Conservation (phyloP, 306 rosid genomes). For the Pyrus pyrifolia region DNA sequence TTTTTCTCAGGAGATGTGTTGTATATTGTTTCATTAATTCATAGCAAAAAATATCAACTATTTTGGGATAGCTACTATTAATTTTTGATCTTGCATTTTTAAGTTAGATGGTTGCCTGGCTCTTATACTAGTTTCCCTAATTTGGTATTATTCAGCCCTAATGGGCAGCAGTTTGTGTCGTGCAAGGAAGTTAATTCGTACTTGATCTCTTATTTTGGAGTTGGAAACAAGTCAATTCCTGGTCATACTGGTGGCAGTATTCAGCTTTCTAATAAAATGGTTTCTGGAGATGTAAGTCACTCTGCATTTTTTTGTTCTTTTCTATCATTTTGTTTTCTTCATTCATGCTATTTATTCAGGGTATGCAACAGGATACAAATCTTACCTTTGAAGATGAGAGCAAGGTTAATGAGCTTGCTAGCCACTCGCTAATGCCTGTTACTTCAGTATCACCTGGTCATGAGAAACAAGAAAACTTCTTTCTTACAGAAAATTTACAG, state of each 20-base stretch:
- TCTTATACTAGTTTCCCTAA: slow-evolving; percentile 32
- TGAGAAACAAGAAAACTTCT: slow-evolving; percentile 23
- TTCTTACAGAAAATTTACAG: slow-evolving; percentile 5
- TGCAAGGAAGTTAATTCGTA: slow-evolving; percentile 60
- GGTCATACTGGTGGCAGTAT: slow-evolving; percentile 27
- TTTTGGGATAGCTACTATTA: neutral
- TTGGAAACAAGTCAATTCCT: slow-evolving; percentile 21
- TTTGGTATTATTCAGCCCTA: slow-evolving; percentile 61
- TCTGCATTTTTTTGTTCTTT: neutral
- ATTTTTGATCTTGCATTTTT: slow-evolving; percentile 11
- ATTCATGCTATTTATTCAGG: slow-evolving; percentile 9
- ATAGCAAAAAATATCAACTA: neutral
- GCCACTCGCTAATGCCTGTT: slow-evolving; percentile 15
- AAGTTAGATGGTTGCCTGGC: slow-evolving; percentile 9
- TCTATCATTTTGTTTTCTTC: slow-evolving; percentile 5
- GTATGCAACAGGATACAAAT: slow-evolving; percentile 30
- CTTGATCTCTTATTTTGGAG: slow-evolving; percentile 40
- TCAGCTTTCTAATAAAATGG: slow-evolving; percentile 28
- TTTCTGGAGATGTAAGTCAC: slow-evolving; percentile 48
- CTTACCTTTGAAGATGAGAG: slow-evolving; percentile 22
- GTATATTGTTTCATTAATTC: neutral
- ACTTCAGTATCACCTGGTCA: slow-evolving; percentile 19
- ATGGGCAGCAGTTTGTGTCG: slow-evolving; percentile 64
- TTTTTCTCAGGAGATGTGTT: neutral
- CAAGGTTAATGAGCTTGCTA: slow-evolving; percentile 29